Base-by-base conservation (phyloP, 73 alveolate genomes). In the Paramecium primaurelia region DNA sequence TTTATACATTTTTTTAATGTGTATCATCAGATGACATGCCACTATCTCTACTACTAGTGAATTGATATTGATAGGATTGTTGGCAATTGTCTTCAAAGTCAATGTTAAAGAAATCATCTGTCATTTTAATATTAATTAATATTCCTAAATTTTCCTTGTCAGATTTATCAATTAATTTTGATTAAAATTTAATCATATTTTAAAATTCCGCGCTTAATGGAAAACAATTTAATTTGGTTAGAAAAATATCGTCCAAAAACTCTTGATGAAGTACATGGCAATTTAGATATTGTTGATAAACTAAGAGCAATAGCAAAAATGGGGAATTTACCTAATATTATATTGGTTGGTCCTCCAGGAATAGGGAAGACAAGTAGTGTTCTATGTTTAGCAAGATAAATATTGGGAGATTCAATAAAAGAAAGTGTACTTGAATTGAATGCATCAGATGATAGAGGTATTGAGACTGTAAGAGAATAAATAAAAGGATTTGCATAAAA, bases 291-390 rank as follows among this genome's bases (percentile, higher is more conserved):
- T 49, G 96, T 99, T 14, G 96, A 96, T n/a, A 96, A 95, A 80
- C 95, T 99, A 42, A 93, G 96, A 95, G 96, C 99, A 25, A 98
- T 98, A 10, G 98, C 99, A 8, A 95, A 95, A 60, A 92, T 95
- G 54, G 99, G 99, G 26, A 98, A 98, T 90, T 96, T 99, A 88
- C 99, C 99, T 1, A 97, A 98, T 86, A 84, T 99, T 88, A 98
- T 99, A 58, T 97, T 37, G 95, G 93, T 94, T 4, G 99, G 99
- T 2, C 99, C 99, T 6, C 99, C 99, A 8, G 99, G 99, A 37
- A 97, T 99, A 37, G 99, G 99, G 22, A 99, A 99, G 86, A 99
- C 99, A 14, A 97, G 99, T 58, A 93, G 97, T 80, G 99, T 99
- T 16, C 97, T 97, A 92, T 98, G 99, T 93, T 92, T 99, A 88